These are phyloP conservation scores for Uncinocarpus reesii DNA, from an alignment of 2,329 filamentous ascomycete species.

Conservation along the genomic window DNA sequence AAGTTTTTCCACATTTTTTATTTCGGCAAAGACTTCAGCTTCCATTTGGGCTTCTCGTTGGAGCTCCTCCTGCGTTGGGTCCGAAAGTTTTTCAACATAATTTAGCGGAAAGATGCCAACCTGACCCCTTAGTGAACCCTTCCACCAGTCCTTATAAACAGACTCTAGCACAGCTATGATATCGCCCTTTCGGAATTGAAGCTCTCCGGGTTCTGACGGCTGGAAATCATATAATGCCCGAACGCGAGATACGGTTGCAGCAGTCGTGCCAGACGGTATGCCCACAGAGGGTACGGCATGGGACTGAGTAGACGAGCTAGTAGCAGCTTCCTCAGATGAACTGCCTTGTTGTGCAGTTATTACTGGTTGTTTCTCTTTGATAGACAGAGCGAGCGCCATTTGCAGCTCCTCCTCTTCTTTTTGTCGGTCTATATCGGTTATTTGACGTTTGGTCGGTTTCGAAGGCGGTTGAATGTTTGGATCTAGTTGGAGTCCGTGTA, in stretches of 20 bases:
- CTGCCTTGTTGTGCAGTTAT: constrained; percentile 24
- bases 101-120: constrained; percentile 97
- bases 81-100: constrained; percentile 94
- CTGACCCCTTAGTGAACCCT: constrained; percentile 83
- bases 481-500: constrained; percentile 44
- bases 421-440: constrained; percentile 79
- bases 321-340: constrained; percentile 32
- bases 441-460: constrained; percentile 82
- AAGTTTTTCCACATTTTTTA: constrained; percentile 68
- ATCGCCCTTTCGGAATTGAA: constrained; percentile 93
- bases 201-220: constrained; percentile 83
- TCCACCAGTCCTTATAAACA: constrained; percentile 99
- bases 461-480: constrained; percentile 84
- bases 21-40: constrained; percentile 63
- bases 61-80: constrained; percentile 87
- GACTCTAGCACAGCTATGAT: constrained; percentile 95
- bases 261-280: constrained; percentile 74
- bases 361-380: constrained; percentile 63
- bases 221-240: constrained; percentile 90
- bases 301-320: constrained; percentile 21
- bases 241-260: constrained; percentile 89
- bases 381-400: constrained; percentile 83
- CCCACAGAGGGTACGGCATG: constrained; percentile 39
- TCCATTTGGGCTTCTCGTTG: constrained; percentile 96
- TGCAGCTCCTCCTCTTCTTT: constrained; percentile 97